Evolutionary conservation across 192 early-diverging fungal species (phyloP).

Genomic region (Lobulomyces angularis): DNA sequence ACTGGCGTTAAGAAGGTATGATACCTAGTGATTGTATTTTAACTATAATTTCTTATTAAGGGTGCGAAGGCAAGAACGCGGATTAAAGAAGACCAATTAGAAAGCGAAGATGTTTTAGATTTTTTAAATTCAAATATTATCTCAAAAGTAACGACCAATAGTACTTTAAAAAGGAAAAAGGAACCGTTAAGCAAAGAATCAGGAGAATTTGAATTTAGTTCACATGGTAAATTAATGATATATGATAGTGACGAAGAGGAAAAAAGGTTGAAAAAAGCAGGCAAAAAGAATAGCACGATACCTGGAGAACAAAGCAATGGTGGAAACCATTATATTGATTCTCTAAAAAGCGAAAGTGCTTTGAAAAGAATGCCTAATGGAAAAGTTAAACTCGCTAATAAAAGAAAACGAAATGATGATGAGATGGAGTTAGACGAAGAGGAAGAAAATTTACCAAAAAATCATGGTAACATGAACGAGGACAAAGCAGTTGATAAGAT

Average conservation of each 20-base stretch:
- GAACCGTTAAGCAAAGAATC: conserved; percentile 16
- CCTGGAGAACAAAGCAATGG: conserved; percentile 26
- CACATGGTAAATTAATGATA: conserved; percentile 75
- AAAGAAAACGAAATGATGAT: conserved; percentile 25
- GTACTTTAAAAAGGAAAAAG: conserved; percentile 10
- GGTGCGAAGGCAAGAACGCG: conserved; percentile 8
- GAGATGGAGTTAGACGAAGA: conserved; percentile 51
- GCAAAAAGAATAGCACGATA: conserved; percentile 18
- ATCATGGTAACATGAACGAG: conserved; percentile 7
- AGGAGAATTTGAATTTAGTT: conserved; percentile 45
- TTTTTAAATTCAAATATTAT: conserved; percentile 80
- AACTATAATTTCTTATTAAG: background rate
- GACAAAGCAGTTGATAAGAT: conserved; percentile 11
- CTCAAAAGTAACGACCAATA: conserved; percentile 23
- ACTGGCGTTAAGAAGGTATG: conserved; percentile 10
- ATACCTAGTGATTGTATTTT: background rate
- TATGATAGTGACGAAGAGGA: conserved; percentile 47
- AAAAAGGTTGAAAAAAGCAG: conserved; percentile 18
- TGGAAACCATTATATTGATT: conserved; percentile 80
- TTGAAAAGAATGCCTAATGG: conserved; percentile 72
- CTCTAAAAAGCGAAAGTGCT: conserved; percentile 64
- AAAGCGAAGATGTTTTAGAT: conserved; percentile 58
- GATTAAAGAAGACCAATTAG: conserved; percentile 34
- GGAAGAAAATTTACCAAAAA: conserved; percentile 15
- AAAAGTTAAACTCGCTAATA: conserved; percentile 82